Evolutionary conservation across 2,329 filamentous ascomycete species (phyloP), one percentile per base, ranked within the genome.

Genomic region (Pleurostoma richardsiae): DNA sequence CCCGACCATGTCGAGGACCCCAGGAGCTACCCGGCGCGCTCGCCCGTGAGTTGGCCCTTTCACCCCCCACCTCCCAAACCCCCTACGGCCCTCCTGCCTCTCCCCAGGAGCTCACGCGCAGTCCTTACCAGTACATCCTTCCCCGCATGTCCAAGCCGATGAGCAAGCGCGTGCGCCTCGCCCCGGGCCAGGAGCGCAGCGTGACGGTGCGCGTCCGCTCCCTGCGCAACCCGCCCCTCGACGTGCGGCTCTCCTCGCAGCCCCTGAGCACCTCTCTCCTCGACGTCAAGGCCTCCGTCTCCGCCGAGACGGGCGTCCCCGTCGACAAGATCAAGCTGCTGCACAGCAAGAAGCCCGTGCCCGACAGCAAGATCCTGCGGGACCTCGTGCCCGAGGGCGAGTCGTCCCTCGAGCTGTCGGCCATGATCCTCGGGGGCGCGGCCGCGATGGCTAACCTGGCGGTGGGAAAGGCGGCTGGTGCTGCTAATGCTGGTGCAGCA

Each of bases 1-100:
- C 75, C 88, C 54, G 90, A 97, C 66, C 87, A 96, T 81, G 84
- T 95, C 66, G 88, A 92, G 68, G 89, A 96, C 62, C 83, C 89
- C 43, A 84, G 83, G 58, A 82, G 77, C 55, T 91, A 92, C 63
- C 86, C 88, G 28, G 73, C 86, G 29, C 82, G 87, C 52, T 77
- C 83, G 54, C 86, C 90, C 11, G 92, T 96, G 79, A 30, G 83
- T 65, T 43, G 49, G 40, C 41, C 41, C 46, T 39, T 30, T 53
- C 5, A 28, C 54, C 29, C 10, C 26, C 40, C 30, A 29, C 19
- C 30, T 10, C 40, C 19, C 19, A 19, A 19, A 19, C 19, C 19
- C 19, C 19, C 19, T 19, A 19, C 19, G 19, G 19, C 19, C 19
- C 19, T 19, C 42, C 31, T 48, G 29, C 41, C 33, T 41, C 6